Percentiles rank a stretch among this genome's conserved stretches.
Evolutionary conservation across 352 stramenopile species (phyloP).

Genomic region (Phytophthora crassamura): DNA sequence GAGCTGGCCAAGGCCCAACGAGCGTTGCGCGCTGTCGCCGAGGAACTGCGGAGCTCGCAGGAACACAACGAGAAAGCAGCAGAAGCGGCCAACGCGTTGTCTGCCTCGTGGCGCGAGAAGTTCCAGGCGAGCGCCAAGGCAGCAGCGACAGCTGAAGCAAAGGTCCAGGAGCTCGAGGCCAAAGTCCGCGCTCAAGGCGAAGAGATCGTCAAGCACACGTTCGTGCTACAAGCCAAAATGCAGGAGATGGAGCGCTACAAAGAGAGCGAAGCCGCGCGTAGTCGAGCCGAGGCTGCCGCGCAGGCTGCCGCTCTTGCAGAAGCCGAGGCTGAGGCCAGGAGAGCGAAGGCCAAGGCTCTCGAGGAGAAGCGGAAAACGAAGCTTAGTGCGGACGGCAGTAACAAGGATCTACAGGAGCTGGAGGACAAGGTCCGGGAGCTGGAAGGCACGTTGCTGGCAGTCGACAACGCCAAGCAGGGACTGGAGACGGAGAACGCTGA

Average conservation of each 20-base stretch:
- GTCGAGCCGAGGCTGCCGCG: slow-evolving; percentile 39
- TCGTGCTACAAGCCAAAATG: slow-evolving; percentile 58
- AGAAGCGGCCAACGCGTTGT: slow-evolving; percentile 53
- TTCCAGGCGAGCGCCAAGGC: slow-evolving; percentile 51
- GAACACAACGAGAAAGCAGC: slow-evolving; percentile 53
- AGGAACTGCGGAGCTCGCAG: slow-evolving; percentile 48
- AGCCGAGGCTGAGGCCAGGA: slow-evolving; percentile 37
- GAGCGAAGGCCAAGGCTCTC: slow-evolving; percentile 27
- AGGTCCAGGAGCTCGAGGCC: slow-evolving; percentile 53
- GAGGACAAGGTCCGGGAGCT: slow-evolving; percentile 46
- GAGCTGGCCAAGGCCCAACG: slow-evolving; percentile 65
- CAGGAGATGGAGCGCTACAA: slow-evolving; percentile 64
- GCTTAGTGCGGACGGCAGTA: slow-evolving; percentile 11
- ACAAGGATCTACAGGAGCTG: slow-evolving; percentile 51
- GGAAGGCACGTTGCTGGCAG: slow-evolving; percentile 38
- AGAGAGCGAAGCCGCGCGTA: slow-evolving; percentile 53
- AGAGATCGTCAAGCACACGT: slow-evolving; percentile 69
- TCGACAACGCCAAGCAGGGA: slow-evolving; percentile 38
- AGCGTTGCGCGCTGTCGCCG: slow-evolving; percentile 42
- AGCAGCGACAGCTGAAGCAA: slow-evolving; percentile 37
- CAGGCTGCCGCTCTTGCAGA: slow-evolving; percentile 39
- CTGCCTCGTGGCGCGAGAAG: slow-evolving; percentile 60
- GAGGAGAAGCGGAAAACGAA: slow-evolving; percentile 42
- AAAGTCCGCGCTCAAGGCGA: slow-evolving; percentile 48
- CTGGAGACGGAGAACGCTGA: slow-evolving; percentile 69